phyloP scores from a whole-genome alignment of 177 flowering plant genomes.

The Vitis hybrid region DNA sequence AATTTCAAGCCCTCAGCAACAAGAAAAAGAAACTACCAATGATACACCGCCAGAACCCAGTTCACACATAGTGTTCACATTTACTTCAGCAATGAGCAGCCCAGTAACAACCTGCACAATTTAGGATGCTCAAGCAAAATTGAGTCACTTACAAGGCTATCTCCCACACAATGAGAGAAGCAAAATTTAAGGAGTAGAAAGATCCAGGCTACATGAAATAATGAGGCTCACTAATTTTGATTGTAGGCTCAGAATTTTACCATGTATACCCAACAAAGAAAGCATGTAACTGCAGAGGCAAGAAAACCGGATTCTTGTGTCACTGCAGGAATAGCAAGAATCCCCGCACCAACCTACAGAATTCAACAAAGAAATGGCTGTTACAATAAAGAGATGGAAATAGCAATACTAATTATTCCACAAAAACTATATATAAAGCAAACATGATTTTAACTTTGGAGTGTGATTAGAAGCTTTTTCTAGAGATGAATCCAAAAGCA shows the following conservation, averaged over 20 bases:
- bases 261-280: slow-evolving; percentile 86
- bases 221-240: neutral
- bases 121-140: neutral
- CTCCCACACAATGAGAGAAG: neutral
- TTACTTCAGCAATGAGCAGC: slow-evolving; percentile 90
- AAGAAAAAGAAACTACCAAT: slow-evolving; percentile 48
- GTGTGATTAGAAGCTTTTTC: too few species aligned
- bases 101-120: slow-evolving; percentile 83
- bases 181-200: neutral
- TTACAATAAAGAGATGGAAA: neutral
- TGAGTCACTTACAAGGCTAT: neutral
- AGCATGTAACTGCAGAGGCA: slow-evolving; percentile 82
- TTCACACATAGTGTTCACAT: slow-evolving; percentile 93
- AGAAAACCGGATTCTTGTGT: slow-evolving; percentile 96
- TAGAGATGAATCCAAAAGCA: too few species aligned
- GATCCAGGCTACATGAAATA: too few species aligned
- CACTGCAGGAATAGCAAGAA: slow-evolving; percentile 95
- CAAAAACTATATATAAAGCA: neutral
- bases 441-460: too few species aligned
- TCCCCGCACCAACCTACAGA: slow-evolving; percentile 88
- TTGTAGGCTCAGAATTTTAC: slow-evolving; percentile 31
- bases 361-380: slow-evolving; percentile 4
- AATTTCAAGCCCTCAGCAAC: neutral
- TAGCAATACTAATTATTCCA: neutral
- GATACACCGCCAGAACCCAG: slow-evolving; percentile 98